These are phyloP conservation scores for Acacia crassicarpa DNA, from an alignment of 306 rosid genomes.

Conservation along the genomic window DNA sequence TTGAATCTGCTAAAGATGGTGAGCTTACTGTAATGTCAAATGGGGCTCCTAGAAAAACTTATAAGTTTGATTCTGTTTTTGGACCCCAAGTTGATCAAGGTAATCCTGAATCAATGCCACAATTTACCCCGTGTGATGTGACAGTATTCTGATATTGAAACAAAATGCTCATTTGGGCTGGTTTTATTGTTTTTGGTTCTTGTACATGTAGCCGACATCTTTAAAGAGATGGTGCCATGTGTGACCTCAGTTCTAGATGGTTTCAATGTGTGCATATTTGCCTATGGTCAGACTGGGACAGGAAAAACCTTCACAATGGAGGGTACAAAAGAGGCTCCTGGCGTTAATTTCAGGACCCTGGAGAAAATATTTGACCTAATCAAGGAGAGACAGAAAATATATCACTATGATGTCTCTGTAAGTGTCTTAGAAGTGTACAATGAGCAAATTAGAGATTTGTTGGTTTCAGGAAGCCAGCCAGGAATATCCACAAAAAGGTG, in stretches of 20 bases:
- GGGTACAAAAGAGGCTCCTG: slow-evolving; percentile 84
- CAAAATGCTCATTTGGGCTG: slow-evolving; percentile 10
- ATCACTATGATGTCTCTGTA: slow-evolving; percentile 67
- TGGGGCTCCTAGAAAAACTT: slow-evolving; percentile 70
- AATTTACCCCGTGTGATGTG: background rate
- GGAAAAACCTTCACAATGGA: slow-evolving; percentile 99
- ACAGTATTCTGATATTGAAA: slow-evolving; percentile 7
- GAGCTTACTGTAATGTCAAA: slow-evolving; percentile 78
- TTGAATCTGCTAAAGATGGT: slow-evolving; percentile 84
- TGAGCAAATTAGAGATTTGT: slow-evolving; percentile 89
- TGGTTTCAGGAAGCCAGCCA: slow-evolving; percentile 69
- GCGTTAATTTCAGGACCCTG: slow-evolving; percentile 92
- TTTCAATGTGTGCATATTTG: slow-evolving; percentile 92
- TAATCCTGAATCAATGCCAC: slow-evolving; percentile 19
- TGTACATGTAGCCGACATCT: slow-evolving; percentile 60
- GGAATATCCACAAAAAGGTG: slow-evolving; percentile 73
- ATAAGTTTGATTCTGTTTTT: slow-evolving; percentile 86
- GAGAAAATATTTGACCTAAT: slow-evolving; percentile 73
- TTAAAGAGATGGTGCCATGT: slow-evolving; percentile 81
- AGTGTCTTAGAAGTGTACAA: slow-evolving; percentile 96
- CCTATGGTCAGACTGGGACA: slow-evolving; percentile 94
- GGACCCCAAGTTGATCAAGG: slow-evolving; percentile 90
- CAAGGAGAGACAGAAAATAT: slow-evolving; percentile 52
- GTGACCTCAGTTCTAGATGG: slow-evolving; percentile 91
- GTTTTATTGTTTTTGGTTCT: slow-evolving; percentile 24